Base-by-base conservation (phyloP, 208 protist genomes). In the Leishmania martiniquensis region DNA sequence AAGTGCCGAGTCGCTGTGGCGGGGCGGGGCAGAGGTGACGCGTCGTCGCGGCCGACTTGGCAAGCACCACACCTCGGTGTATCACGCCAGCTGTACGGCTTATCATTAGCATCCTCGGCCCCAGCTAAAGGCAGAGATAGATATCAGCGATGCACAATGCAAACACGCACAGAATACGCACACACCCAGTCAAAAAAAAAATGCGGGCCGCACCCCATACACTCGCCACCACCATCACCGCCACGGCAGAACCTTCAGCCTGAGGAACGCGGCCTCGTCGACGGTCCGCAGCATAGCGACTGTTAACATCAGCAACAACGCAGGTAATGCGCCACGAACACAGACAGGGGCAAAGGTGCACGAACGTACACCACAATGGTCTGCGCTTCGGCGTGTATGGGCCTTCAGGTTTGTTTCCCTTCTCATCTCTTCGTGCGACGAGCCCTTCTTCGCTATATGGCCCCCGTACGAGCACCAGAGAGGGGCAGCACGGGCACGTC, bases 401-500 rank as follows among this genome's bases (percentile, higher is more conserved):
- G n/a, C n/a, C n/a, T n/a, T n/a, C n/a, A n/a, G n/a, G 4, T 42
- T 15, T 4, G 15, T n/a, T 25, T 42, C 10, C 9, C 15, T 42
- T 34, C 20, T 69, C 22, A 29, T 59, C n/a, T 20, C 29, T 6
- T 1, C 57, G 29, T 49, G 65, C 37, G 12, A 9, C 32, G 32
- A 37, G 42, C 32, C 42, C 39, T 6, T 34, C 37, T 32, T 69
- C 15, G 42, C 20, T 42, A 34, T 45, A 5, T 1, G 25, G 37
- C 25, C 65, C 7, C 9, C 20, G 25, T 22, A 44, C 12, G 10
- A n/a, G 25, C 6, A 15, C 51, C 47, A 42, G 37, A 65, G 4
- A 72, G 32, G 17, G 62, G 52, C 4, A 42, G 51, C 44, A 65
- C 83, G 0, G 82, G 85, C 42, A 89, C 54, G 25, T 72, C 67